Conservation (phyloP, 371 early-diverging fungal species). For the Umbelopsis sp. region DNA sequence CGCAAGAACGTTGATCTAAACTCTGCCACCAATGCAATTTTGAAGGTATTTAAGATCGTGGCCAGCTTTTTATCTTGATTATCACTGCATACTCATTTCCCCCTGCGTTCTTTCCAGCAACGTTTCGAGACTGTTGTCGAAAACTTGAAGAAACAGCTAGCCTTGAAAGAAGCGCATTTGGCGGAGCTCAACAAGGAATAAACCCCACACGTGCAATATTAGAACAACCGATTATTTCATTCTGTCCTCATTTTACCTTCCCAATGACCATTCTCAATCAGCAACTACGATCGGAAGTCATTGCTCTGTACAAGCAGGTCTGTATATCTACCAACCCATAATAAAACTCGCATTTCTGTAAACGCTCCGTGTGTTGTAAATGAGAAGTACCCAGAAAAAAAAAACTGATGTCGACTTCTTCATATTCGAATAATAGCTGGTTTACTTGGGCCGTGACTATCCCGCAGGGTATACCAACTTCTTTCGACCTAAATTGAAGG, state of each 20-base stretch:
- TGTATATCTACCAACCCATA: slow-evolving; percentile 1
- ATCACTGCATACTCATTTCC: no score
- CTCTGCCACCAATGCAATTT: slow-evolving; percentile 53
- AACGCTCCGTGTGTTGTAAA: background rate
- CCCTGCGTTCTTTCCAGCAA: slow-evolving; percentile 28
- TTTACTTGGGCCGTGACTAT: slow-evolving; percentile 66
- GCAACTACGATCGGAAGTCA: slow-evolving; percentile 20
- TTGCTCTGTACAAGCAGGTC: slow-evolving; percentile 25
- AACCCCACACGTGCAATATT: background rate
- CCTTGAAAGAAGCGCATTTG: slow-evolving; percentile 49
- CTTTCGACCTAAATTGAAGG: slow-evolving; percentile 63
- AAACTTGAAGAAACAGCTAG: slow-evolving; percentile 45
- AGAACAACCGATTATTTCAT: background rate
- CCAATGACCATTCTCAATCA: slow-evolving; percentile 1
- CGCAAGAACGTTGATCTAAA: slow-evolving; percentile 42
- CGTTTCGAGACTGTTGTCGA: slow-evolving; percentile 50
- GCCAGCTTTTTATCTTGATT: no score
- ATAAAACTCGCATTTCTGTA: background rate
- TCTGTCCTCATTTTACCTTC: background rate
- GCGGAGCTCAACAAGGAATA: slow-evolving; percentile 47
- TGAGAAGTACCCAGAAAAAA: no score
- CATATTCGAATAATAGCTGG: slow-evolving; percentile 36
- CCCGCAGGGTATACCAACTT: slow-evolving; percentile 58
- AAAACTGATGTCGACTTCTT: background rate
- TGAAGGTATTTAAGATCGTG: slow-evolving; percentile 33